phyloP scores from a whole-genome alignment of 1,284 basidiomycete species.

The Puccinia triticina region DNA sequence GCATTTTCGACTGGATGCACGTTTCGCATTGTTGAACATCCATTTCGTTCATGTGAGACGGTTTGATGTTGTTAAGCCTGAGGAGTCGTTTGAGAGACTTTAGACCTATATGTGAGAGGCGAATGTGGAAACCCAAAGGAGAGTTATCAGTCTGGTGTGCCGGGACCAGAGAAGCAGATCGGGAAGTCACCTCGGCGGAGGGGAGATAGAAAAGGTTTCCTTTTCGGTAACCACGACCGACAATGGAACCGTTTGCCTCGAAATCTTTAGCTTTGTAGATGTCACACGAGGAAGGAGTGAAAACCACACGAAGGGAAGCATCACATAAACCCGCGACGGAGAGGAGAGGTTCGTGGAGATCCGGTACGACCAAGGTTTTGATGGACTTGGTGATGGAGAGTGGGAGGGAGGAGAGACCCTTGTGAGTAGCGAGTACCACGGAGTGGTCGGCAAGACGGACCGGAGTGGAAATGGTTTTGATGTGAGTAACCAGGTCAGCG shows the following conservation, averaged over 20 bases:
- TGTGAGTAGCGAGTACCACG: neutral
- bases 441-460: constrained; percentile 3
- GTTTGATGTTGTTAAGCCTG: neutral
- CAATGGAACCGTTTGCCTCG: neutral
- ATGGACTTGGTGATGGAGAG: neutral
- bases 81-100: constrained; percentile 20
- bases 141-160: neutral
- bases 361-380: neutral
- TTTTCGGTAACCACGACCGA: neutral
- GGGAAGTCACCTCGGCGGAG: neutral
- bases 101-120: neutral
- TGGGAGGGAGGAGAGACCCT: neutral
- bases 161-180: neutral
- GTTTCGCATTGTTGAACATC: neutral
- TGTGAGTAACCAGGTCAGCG: neutral
- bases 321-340: neutral
- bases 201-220: neutral
- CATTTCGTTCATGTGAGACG: neutral
- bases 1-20: constrained; percentile 20
- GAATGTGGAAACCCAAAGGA: neutral
- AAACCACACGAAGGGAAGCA: neutral
- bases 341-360: neutral
- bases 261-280: neutral
- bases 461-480: neutral
- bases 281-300: neutral